Evolutionary conservation across 805 yeast species (phyloP).

Genomic region (Candida nonsorbophila): DNA sequence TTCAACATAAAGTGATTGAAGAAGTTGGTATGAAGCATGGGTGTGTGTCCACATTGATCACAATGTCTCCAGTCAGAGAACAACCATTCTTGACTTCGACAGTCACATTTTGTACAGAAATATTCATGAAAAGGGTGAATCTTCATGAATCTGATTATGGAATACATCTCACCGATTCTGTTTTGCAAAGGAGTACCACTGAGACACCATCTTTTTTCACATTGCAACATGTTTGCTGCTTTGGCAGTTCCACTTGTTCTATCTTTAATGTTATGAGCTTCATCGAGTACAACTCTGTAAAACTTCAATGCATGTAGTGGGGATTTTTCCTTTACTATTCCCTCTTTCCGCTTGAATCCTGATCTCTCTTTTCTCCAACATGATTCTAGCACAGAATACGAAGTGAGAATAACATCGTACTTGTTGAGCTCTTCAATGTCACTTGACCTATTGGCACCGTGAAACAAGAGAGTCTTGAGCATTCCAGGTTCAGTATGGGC

Average conservation of each 20-base stretch:
- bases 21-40: constrained; percentile 92
- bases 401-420: constrained; percentile 81
- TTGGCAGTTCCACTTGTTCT: constrained; percentile 89
- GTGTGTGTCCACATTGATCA: constrained; percentile 81
- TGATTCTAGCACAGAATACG: constrained; percentile 89
- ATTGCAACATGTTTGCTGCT: constrained; percentile 72
- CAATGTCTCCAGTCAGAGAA: constrained; percentile 82
- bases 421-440: constrained; percentile 50
- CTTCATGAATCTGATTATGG: constrained; percentile 78
- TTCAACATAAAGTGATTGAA: constrained; percentile 95
- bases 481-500: constrained; percentile 66
- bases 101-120: constrained; percentile 90
- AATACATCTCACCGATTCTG: constrained; percentile 93
- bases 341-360: constrained; percentile 75
- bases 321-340: constrained; percentile 68
- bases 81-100: constrained; percentile 77
- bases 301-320: constrained; percentile 70
- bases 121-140: constrained; percentile 84
- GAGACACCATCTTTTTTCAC: constrained; percentile 82
- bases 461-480: constrained; percentile 67
- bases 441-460: constrained; percentile 76
- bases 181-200: constrained; percentile 97
- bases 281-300: constrained; percentile 86
- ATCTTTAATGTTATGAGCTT: constrained; percentile 96
- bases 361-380: constrained; percentile 74